Evolutionary conservation across 2,329 filamentous ascomycete genomes (phyloP), one percentile per base, ranked within the genome.

Genomic region (Simplicillium aogashimaense): DNA sequence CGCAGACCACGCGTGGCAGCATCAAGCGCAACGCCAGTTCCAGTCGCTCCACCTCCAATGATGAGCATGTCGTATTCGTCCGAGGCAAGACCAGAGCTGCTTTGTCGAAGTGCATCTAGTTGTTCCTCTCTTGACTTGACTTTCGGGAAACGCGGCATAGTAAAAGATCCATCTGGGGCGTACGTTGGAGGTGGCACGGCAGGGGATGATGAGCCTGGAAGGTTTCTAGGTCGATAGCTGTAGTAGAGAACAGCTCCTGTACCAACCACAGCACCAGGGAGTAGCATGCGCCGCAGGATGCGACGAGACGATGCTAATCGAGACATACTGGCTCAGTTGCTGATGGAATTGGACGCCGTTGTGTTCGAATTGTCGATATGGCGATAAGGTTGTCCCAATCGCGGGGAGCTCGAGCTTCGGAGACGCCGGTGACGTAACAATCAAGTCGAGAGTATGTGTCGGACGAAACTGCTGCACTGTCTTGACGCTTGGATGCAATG

Each of bases 21-120:
- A 65, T 86, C 82, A 20, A 86, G 68, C 16, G 81, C 82, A 47
- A 86, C 78, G 42, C 82, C 82, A 29, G 78, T 69, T 16, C 82
- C 82, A 1, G 81, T 86, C 4, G 82, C 81, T 37, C 82, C 82
- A 41, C 74, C 81, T 31, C 82, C 82, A 55, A 86, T 81, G 45
- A 86, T 65, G 43, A 86, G 62, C 49, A 86, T 65, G 60, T 86
- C 82, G 54, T 84, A 86, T 56, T 74, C 72, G 38, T 65, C 67
- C 17, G 56, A 58, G 12, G 51, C 42, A 11, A 44, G 39, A 25
- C 43, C 38, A 17, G 32, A 32, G 38, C 54, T 53, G 38, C 59
- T 59, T 63, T 69, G 58, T 59, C 69, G 66, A 57, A 85, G 63
- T 28, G 74, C 72, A 35, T 67, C 69, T 45, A 85, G 74, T 59